phyloP scores from a whole-genome alignment of 176 grass and related monocot species.

The Thalia dealbata region DNA sequence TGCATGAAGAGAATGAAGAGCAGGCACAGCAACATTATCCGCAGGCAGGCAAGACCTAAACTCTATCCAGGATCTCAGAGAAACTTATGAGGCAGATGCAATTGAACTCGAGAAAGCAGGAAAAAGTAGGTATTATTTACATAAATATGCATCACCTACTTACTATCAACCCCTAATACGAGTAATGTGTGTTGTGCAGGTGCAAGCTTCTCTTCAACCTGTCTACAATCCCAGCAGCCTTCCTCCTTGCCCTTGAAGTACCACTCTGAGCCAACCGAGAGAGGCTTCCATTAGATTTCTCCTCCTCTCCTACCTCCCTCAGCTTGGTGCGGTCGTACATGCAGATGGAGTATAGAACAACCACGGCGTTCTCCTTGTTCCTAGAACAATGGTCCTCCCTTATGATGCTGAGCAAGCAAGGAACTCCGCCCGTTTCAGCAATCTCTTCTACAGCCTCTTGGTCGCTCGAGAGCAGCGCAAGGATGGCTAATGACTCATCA shows the following conservation, averaged over 20 bases:
- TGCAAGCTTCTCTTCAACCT: constrained; percentile 44
- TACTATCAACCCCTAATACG: constrained; percentile 35
- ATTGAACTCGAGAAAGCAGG: neutral
- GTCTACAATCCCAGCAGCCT: constrained; percentile 46
- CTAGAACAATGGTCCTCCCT: constrained; percentile 40
- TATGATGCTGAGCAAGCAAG: constrained; percentile 37
- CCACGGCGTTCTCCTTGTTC: constrained; percentile 66
- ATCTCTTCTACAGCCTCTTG: constrained; percentile 56
- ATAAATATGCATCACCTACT: constrained; percentile 1
- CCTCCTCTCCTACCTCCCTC: constrained; percentile 47
- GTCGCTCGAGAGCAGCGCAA: constrained; percentile 43
- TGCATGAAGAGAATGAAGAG: too few species aligned
- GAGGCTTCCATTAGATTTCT: constrained; percentile 41
- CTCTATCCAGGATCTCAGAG: too few species aligned
- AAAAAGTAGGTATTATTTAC: neutral
- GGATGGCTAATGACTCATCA: constrained; percentile 50
- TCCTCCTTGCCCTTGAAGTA: constrained; percentile 48
- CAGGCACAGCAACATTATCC: too few species aligned
- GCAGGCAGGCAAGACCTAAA: too few species aligned
- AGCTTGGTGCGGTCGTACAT: constrained; percentile 41
- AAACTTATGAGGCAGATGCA: too few species aligned
- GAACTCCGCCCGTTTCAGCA: constrained; percentile 26
- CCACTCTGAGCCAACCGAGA: constrained; percentile 39
- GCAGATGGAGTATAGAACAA: constrained; percentile 53
- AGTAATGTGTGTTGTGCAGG: constrained; percentile 36